Evolutionary conservation across 2,329 filamentous ascomycete genomes (phyloP).

Genomic region (Rhytidhysteron rufulum): DNA sequence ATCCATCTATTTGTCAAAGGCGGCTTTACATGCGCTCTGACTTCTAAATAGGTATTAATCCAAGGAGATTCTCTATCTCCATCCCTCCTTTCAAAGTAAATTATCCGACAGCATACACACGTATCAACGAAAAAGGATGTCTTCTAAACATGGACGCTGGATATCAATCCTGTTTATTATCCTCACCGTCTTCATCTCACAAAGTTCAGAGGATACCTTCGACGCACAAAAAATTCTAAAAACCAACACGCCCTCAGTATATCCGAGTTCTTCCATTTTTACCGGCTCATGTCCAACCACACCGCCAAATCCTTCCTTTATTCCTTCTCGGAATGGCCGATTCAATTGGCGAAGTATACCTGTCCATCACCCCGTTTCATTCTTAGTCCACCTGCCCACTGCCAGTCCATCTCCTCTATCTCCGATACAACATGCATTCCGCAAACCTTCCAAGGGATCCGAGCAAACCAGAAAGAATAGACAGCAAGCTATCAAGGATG

Average conservation of each 20-base stretch:
- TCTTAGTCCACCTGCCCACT: slow-evolving; percentile 23
- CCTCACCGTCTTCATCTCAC: not conserved
- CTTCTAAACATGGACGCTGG: not conserved
- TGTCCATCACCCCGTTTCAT: slow-evolving; percentile 23
- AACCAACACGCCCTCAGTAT: not conserved
- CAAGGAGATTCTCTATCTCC: too few species aligned
- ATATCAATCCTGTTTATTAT: not conserved
- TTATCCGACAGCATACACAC: too few species aligned
- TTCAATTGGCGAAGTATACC: slow-evolving; percentile 24
- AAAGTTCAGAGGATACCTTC: not conserved
- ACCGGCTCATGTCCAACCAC: not conserved
- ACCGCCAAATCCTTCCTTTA: not conserved
- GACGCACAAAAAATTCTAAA: not conserved
- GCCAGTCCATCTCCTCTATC: slow-evolving; percentile 25
- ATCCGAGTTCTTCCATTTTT: not conserved
- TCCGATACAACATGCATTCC: slow-evolving; percentile 30
- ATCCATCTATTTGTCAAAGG: too few species aligned
- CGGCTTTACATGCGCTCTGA: too few species aligned
- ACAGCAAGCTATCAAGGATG: slow-evolving; percentile 25
- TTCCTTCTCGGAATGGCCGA: not conserved
- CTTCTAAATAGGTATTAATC: too few species aligned
- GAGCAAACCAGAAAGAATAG: slow-evolving; percentile 13
- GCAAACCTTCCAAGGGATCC: slow-evolving; percentile 9
- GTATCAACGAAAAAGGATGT: not conserved
- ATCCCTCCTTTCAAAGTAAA: too few species aligned